Base-by-base conservation (phyloP, 2,329 filamentous ascomycete genomes). In the Trichothecium sympodiale region DNA sequence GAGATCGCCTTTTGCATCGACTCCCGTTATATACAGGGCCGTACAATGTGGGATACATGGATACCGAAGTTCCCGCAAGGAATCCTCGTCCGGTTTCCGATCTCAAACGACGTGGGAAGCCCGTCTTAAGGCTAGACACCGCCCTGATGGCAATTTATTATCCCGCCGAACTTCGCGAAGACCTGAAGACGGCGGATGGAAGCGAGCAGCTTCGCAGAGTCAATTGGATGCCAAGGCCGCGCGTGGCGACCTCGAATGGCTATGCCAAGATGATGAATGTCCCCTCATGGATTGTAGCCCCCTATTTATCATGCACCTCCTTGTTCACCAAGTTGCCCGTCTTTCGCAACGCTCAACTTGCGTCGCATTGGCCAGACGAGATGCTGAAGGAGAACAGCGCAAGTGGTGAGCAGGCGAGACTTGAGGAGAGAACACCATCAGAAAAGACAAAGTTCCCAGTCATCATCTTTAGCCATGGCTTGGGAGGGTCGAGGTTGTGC, bases 81-180 rank as follows among this genome's bases (percentile, higher is more conserved):
- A 39, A 56, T 2, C 60, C 61, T 10, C 53, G 57, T 16, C 50
- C 52, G 9, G 56, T 65, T 36, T 67, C 58, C 12, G 48, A 51
- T 41, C 57, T 64, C 39, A 60, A 57, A 40, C 52, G 61, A 30
- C 50, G 61, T 33, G 50, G 54, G 27, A 54, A 52, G 33, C 56
- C 57, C 17, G 56, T 63, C 3, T 47, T 66, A 40, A 58, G 60
- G 25, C 49, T 65, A 33, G 62, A 65, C 37, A 80, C 77, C 0
- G 71, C 80, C 8, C 60, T 81, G 4, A 71, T 81, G 54, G 71
- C 70, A 1, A 53, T 81, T n/a, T 82, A 75, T 52, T 82, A 82
- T 49, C 77, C 77, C 2, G 67, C 71, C 31, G 64, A 67, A 14
- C 47, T 68, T 37, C 35, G 36, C 8, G 43, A 46, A 23, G 40